Conservation (phyloP, 306 rosid genomes). For the Geum urbanum region DNA sequence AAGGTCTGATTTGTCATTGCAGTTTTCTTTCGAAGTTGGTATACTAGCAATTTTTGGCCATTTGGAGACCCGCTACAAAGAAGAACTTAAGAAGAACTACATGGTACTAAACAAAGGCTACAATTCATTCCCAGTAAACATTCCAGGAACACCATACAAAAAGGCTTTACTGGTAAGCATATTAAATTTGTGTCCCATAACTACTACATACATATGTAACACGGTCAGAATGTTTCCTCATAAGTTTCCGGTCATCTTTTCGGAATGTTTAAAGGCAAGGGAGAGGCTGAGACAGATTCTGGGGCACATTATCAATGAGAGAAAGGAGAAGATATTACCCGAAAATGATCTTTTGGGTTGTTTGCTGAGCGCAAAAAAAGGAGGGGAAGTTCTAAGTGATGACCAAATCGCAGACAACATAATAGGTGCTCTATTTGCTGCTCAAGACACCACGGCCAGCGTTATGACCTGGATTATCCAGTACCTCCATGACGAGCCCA, state of each 20-base stretch:
- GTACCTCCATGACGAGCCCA: conserved; percentile 73
- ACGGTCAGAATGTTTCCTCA: not conserved
- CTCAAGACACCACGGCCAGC: conserved; percentile 92
- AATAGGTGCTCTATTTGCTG: conserved; percentile 90
- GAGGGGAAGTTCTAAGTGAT: conserved; percentile 48
- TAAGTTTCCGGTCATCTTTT: not conserved
- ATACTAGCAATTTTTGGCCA: conserved; percentile 57
- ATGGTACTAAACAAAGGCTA: conserved; percentile 62
- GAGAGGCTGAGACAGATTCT: conserved; percentile 51
- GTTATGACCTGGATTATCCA: conserved; percentile 84
- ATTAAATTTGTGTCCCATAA: not conserved
- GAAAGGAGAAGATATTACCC: conserved; percentile 49
- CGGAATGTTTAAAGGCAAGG: conserved; percentile 50
- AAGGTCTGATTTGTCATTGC: conserved; percentile 20
- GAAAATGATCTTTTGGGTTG: conserved; percentile 64
- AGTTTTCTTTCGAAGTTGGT: conserved; percentile 85
- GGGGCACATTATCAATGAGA: conserved; percentile 53
- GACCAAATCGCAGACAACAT: conserved; percentile 80
- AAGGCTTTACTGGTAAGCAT: conserved; percentile 58
- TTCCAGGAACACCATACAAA: conserved; percentile 68
- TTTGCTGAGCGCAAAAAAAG: conserved; percentile 54
- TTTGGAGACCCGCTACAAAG: conserved; percentile 46
- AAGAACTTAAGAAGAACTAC: conserved; percentile 62
- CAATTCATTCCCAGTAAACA: conserved; percentile 65
- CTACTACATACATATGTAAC: not conserved